Conservation (phyloP, 2,329 filamentous ascomycete genomes). For the Lecanicillium sp. region DNA sequence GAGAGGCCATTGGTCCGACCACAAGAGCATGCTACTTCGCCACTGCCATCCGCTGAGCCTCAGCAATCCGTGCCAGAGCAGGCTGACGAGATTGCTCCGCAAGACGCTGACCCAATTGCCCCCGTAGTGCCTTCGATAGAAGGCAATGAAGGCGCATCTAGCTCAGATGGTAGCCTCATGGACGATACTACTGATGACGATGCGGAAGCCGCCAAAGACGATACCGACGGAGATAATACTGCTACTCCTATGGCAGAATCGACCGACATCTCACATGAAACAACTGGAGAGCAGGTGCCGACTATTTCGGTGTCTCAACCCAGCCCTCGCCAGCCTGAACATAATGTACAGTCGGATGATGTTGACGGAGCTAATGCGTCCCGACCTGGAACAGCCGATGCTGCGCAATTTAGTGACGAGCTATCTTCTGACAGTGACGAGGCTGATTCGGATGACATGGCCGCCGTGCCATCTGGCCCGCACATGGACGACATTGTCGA, state of each 20-base stretch:
- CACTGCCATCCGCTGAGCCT: constrained; percentile 6
- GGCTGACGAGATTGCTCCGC: too few relatives aligned
- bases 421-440: constrained; percentile 6
- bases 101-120: constrained; percentile 47
- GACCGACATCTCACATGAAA: background rate
- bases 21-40: constrained; percentile 23
- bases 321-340: constrained; percentile 24
- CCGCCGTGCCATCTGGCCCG: constrained; percentile 3
- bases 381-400: too few relatives aligned
- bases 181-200: constrained; percentile 10
- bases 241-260: too few relatives aligned
- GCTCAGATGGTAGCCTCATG: constrained; percentile 21
- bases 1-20: constrained; percentile 54
- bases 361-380: constrained; percentile 48
- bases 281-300: constrained; percentile 21
- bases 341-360: constrained; percentile 11
- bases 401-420: constrained; percentile 19
- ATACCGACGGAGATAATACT: constrained; percentile 8
- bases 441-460: constrained; percentile 6
- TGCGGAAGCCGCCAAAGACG: constrained; percentile 2
- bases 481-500: constrained; percentile 28
- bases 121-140: constrained; percentile 65
- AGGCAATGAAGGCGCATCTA: constrained; percentile 46
- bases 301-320: constrained; percentile 36
- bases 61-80: too few relatives aligned